Base-by-base conservation (phyloP, 2,329 filamentous ascomycete genomes). In the Exophiala xenobiotica region DNA sequence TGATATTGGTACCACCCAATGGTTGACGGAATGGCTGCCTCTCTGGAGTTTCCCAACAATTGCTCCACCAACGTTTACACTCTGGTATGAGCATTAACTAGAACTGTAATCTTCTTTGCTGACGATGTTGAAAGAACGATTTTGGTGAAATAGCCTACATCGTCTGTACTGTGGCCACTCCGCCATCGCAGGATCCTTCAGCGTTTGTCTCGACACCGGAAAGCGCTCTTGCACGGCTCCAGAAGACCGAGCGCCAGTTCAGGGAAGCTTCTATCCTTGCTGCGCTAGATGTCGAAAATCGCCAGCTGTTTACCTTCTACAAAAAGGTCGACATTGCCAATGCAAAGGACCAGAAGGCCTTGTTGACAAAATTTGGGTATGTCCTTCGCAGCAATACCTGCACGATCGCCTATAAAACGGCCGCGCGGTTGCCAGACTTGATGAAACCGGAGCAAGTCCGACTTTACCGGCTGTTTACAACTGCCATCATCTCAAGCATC, bases 91-190 rank as follows among this genome's bases (percentile, higher is more conserved):
- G n/a, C 20, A 18, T 4, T 8, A 9, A 6, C 19, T 18, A n/a
- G 6, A 33, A 19, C 24, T 22, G 23, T 4, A n/a, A n/a, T n/a
- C 14, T 23, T 3, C 26, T n/a, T 31, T 33, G 45, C 41, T 50
- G 40, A 46, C 45, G 43, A 4, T 41, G 2, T 11, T 8, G 12
- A 18, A 39, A 59, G 59, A 57, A 56, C 31, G 60, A 62, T 43
- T 62, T 59, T 49, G 54, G 56, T 42, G 60, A 61, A 38, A 56
- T 62, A 23, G 60, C 57, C 8, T 62, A 62, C 47, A 62, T 62
- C 18, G 60, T 62, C 31, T 62, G 58, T 44, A 59, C 60, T 6
- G 56, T 54, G 16, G 56, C 58, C 22, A 52, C 52, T 23, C 60
- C 58, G 8, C 49, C 60, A 5, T 46, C 42, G 2, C 57, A 52